A percentile compares a stretch with the other conserved stretches of the same genome.
Conservation (phyloP, 1,284 basidiomycete species). For the Wolfiporia cocos region DNA sequence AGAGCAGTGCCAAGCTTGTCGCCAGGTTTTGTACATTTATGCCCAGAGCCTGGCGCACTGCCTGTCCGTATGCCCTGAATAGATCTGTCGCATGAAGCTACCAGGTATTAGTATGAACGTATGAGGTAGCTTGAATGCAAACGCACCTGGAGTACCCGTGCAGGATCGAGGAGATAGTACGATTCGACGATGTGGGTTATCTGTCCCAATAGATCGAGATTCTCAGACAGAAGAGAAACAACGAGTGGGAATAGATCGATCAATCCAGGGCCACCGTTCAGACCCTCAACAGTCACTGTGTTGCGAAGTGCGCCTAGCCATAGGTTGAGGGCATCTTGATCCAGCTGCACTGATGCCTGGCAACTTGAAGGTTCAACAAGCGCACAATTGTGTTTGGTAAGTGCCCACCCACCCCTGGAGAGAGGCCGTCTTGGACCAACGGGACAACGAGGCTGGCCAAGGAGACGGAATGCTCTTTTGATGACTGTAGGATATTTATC, state of each 20-base stretch:
- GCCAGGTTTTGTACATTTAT: conserved; percentile 57
- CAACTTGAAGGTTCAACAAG: no score
- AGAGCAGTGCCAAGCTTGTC: conserved; percentile 44
- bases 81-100: conserved; percentile 49
- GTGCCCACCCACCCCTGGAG: conserved; percentile 43
- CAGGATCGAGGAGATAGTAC: conserved; percentile 71
- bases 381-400: not conserved
- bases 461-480: conserved; percentile 52
- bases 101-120: conserved; percentile 1
- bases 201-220: conserved; percentile 73
- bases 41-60: conserved; percentile 41
- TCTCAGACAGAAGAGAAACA: conserved; percentile 54
- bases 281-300: conserved; percentile 45
- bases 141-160: conserved; percentile 62
- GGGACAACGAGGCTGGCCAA: conserved; percentile 62
- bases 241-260: conserved; percentile 66
- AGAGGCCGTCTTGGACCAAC: conserved; percentile 71
- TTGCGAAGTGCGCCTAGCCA: conserved; percentile 77
- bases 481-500: conserved; percentile 38
- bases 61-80: conserved; percentile 45
- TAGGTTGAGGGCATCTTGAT: conserved; percentile 72
- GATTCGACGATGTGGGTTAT: conserved; percentile 71
- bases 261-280: conserved; percentile 46
- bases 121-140: not conserved
- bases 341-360: conserved; percentile 67